These are phyloP conservation scores for Rhizodiscina lignyota DNA, from an alignment of 495 filamentous ascomycete genomes.

Conservation along the genomic window DNA sequence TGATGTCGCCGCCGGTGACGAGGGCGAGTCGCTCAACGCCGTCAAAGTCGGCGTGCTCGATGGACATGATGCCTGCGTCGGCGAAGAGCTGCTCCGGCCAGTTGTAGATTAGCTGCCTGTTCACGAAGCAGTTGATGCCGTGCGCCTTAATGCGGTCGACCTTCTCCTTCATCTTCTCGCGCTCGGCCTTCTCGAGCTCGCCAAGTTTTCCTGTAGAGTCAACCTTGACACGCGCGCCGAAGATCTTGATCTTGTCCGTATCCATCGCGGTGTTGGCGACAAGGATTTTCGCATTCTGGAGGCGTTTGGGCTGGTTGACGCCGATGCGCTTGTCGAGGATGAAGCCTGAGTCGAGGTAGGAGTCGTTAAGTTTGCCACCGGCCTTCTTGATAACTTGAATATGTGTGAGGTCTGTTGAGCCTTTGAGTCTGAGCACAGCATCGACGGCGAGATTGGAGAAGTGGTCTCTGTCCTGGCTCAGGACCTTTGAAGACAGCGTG, in stretches of 20 bases:
- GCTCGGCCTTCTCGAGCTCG: constrained; percentile 92
- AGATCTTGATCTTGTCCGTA: constrained; percentile 99
- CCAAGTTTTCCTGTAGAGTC: constrained; percentile 90
- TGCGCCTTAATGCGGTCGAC: constrained; percentile 98
- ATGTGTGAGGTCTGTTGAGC: constrained; percentile 86
- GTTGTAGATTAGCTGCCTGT: constrained; percentile 98
- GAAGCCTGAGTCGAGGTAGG: constrained; percentile 94
- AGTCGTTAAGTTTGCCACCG: constrained; percentile 90
- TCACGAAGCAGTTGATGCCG: constrained; percentile 99
- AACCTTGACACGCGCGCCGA: constrained; percentile 88
- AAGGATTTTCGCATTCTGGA: constrained; percentile 96
- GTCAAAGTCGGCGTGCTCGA: constrained; percentile 98
- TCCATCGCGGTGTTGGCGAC: constrained; percentile 98
- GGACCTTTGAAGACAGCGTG: constrained; percentile 94
- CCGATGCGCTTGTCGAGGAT: constrained; percentile 98
- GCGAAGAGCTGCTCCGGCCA: constrained; percentile 99
- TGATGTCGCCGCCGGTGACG: constrained; percentile 92
- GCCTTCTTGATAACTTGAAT: constrained; percentile 99
- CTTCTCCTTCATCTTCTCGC: constrained; percentile 98
- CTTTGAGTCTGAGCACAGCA: constrained; percentile 77
- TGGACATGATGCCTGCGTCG: constrained; percentile 93
- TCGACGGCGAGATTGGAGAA: constrained; percentile 87
- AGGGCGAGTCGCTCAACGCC: constrained; percentile 89
- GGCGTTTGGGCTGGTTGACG: constrained; percentile 91
- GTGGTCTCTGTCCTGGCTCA: constrained; percentile 83